Percentiles rank a stretch among this genome's conserved stretches.
Evolutionary conservation across 768 basidiomycete genomes (phyloP).

Genomic region (Lenzites betulinus): DNA sequence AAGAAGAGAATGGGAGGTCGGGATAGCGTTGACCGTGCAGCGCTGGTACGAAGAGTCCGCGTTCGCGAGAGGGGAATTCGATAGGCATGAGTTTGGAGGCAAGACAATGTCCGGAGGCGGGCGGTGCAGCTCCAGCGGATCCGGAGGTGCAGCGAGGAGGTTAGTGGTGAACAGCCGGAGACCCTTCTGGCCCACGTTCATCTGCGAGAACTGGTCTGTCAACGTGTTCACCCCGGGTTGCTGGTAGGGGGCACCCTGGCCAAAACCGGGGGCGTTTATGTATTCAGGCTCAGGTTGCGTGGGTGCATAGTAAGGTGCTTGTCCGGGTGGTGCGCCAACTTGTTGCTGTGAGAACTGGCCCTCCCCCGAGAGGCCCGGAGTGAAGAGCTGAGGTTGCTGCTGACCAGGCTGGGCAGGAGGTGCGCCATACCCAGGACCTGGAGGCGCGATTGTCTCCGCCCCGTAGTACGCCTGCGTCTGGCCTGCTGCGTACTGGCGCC

Average conservation of each 20-base stretch:
- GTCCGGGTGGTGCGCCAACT: conserved; percentile 38
- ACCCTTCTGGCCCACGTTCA: conserved; percentile 84
- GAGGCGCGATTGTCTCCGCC: conserved; percentile 44
- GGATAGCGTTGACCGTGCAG: conserved; percentile 88
- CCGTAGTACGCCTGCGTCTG: conserved; percentile 91
- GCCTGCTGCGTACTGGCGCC: conserved; percentile 92
- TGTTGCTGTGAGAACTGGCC: conserved; percentile 70
- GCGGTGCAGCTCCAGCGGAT: conserved; percentile 78
- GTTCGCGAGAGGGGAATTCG: conserved; percentile 76
- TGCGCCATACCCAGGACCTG: conserved; percentile 46
- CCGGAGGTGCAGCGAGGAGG: conserved; percentile 89
- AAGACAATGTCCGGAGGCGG: conserved; percentile 90
- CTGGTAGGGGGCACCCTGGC: conserved; percentile 45
- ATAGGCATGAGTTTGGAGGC: conserved; percentile 81
- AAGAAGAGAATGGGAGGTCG: conserved; percentile 84
- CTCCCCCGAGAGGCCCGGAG: conserved; percentile 76
- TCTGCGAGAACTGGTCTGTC: conserved; percentile 84
- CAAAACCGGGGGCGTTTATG: conserved; percentile 46
- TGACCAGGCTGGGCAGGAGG: conserved; percentile 38
- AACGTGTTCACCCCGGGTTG: conserved; percentile 57
- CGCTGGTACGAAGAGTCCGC: conserved; percentile 92
- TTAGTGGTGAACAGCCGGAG: conserved; percentile 86
- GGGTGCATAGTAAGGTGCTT: conserved; percentile 50
- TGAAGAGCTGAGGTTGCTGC: conserved; percentile 71
- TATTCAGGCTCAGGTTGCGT: conserved; percentile 44